These are phyloP conservation scores for Chalciporus piperatus DNA, from an alignment of 768 basidiomycete genomes.

Conservation along the genomic window DNA sequence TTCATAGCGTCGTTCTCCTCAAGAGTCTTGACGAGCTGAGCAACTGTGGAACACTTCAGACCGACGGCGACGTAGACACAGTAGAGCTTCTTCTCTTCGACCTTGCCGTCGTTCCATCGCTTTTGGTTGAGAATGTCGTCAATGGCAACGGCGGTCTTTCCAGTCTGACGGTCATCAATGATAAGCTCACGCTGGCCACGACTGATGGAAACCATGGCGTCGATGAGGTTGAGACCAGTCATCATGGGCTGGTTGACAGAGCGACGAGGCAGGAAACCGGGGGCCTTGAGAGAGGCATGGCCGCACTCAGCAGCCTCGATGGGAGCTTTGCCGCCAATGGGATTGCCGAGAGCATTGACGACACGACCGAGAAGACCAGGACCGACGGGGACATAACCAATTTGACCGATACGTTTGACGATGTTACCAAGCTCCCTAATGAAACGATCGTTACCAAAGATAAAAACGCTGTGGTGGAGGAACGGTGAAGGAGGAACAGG, in stretches of 20 bases:
- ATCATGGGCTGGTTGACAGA: conserved; percentile 99
- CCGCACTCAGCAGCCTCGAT: conserved; percentile 92
- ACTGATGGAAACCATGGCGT: conserved; percentile 99
- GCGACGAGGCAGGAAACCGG: conserved; percentile 97
- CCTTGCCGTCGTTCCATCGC: conserved; percentile 98
- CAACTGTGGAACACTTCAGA: conserved; percentile 99
- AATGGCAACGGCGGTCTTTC: conserved; percentile 98
- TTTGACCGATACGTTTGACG: conserved; percentile 99
- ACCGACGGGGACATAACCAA: conserved; percentile 99
- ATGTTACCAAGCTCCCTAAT: conserved; percentile 99
- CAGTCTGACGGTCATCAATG: conserved; percentile 99
- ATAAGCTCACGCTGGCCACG: conserved; percentile 99
- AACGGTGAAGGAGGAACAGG: no score
- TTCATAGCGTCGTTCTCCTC: conserved; percentile 99
- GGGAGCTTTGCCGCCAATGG: conserved; percentile 99
- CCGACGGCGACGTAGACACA: conserved; percentile 99
- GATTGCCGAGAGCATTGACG: conserved; percentile 99
- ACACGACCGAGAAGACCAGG: conserved; percentile 97
- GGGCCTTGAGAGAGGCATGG: conserved; percentile 97
- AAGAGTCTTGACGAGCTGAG: conserved; percentile 98
- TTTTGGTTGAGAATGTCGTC: conserved; percentile 99
- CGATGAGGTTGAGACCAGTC: conserved; percentile 99
- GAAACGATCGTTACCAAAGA: conserved; percentile 96
- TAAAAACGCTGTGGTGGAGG: no score
- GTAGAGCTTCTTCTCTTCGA: conserved; percentile 98